Base-by-base conservation (phyloP, 148 eudicot genomes). In the Nepenthes mirabilis region DNA sequence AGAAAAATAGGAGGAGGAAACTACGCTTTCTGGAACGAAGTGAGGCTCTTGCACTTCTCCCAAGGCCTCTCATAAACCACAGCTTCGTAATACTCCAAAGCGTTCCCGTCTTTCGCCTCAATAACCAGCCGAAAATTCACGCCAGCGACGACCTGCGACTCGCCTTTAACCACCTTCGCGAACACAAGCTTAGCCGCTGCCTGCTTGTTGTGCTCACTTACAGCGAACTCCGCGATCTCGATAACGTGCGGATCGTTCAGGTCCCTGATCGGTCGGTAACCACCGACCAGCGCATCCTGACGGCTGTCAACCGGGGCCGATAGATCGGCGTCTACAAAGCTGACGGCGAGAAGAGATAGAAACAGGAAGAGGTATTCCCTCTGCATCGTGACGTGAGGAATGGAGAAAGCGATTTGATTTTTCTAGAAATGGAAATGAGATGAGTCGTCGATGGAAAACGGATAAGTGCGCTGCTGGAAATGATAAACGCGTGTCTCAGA, bases 61-160 rank as follows among this genome's bases (percentile, higher is more conserved):
- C 84, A 81, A 0, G 80, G 75, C 63, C 59, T 60, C 1, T 75
- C 81, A 52, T 74, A 84, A 10, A 82, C 90, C 34, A 70, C 62
- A 0, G 82, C 84, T 47, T 58, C 34, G 32, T 81, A 84, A 10
- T 53, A 49, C 3, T 34, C 36, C 7, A 43, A 2, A 43, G 1
- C 57, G 49, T 2, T 6, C 32, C 76, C 80, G 49, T 74, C 69
- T 36, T 56, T 68, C 9, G 87, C 91, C 12, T 66, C 11, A 37
- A 85, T 64, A 5, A 51, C 37, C 0, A 85, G 70, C 32, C 61
- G 59, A 65, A 77, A 85, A 63, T 77, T 75, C 6, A 37, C 67
- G 11, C 91, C 91, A 2, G 83, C 60, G 2, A 80, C 87, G 36
- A 73, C 87, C 51, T 82, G 87, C 0, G 61, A 55, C 55, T 75